These are phyloP conservation scores for Fusarium haematococcum DNA, from an alignment of 2,329 filamentous ascomycete genomes.

Conservation along the genomic window DNA sequence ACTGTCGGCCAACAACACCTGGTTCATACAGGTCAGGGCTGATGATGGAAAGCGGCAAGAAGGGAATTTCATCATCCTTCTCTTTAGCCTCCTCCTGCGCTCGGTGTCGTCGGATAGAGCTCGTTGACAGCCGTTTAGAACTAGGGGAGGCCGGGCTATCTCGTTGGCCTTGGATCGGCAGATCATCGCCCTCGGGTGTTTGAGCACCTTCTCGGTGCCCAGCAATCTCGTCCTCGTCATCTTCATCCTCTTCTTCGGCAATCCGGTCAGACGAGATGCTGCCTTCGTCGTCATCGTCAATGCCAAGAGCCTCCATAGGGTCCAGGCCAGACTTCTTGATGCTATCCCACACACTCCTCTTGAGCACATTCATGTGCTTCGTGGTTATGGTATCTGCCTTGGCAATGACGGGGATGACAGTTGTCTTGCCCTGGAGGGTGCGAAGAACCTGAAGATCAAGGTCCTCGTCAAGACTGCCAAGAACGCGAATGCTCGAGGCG, in stretches of 20 bases:
- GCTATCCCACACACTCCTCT: slow-evolving; percentile 89
- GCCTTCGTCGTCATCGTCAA: slow-evolving; percentile 79
- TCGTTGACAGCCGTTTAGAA: slow-evolving; percentile 60
- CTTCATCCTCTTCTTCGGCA: slow-evolving; percentile 65
- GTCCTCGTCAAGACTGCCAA: slow-evolving; percentile 84
- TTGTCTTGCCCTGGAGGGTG: slow-evolving; percentile 91
- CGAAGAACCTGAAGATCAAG: slow-evolving; percentile 92
- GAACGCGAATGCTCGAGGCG: slow-evolving; percentile 54
- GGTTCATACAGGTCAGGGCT: slow-evolving; percentile 93
- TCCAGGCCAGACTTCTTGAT: slow-evolving; percentile 89
- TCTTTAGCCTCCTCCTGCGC: slow-evolving; percentile 59
- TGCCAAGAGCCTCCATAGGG: slow-evolving; percentile 84
- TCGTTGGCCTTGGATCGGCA: slow-evolving; percentile 53
- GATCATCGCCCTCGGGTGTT: slow-evolving; percentile 49
- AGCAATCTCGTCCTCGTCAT: slow-evolving; percentile 42
- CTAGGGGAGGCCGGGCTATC: slow-evolving; percentile 51
- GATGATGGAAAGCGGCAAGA: slow-evolving; percentile 91
- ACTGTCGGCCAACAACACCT: slow-evolving; percentile 82
- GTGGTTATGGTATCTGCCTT: slow-evolving; percentile 98
- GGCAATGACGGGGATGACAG: slow-evolving; percentile 92
- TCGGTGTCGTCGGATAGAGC: slow-evolving; percentile 60
- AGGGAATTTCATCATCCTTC: slow-evolving; percentile 71
- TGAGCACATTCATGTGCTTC: slow-evolving; percentile 91
- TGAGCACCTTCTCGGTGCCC: slow-evolving; percentile 32
- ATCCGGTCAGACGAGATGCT: slow-evolving; percentile 67